Evolutionary conservation across 306 rosid genomes (phyloP).

Genomic region (Gastrolobium bilobum): DNA sequence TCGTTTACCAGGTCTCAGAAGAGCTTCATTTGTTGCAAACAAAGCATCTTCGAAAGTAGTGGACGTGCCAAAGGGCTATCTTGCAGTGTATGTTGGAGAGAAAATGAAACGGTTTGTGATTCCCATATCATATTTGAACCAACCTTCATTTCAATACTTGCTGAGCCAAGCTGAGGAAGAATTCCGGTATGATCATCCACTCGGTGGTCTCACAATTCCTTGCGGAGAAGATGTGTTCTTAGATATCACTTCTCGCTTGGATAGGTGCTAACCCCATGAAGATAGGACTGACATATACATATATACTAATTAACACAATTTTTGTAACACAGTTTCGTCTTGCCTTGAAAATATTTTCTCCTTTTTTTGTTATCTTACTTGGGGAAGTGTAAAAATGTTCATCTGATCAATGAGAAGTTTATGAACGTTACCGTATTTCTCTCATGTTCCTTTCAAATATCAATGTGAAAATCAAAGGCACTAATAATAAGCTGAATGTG

Average conservation of each 20-base stretch:
- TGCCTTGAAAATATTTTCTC: not conserved
- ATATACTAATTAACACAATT: not conserved
- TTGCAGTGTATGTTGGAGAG: slow-evolving; percentile 45
- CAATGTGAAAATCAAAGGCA: not conserved
- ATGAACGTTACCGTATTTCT: not conserved
- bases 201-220: slow-evolving; percentile 49
- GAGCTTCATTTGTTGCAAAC: not conserved
- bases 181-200: slow-evolving; percentile 29
- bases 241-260: not conserved
- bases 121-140: slow-evolving; percentile 30
- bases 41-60: not conserved
- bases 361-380: not conserved
- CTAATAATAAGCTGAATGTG: no score
- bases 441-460: not conserved
- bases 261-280: not conserved
- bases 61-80: slow-evolving; percentile 41
- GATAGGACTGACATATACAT: not conserved
- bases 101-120: slow-evolving; percentile 35
- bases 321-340: not conserved
- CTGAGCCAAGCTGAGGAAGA: slow-evolving; percentile 30
- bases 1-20: slow-evolving; percentile 30
- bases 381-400: not conserved
- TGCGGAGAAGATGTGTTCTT: not conserved
- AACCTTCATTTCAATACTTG: slow-evolving; percentile 37
- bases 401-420: not conserved